Evolutionary conservation across 1,284 basidiomycete genomes (phyloP), one percentile per base, ranked within the genome.

Genomic region (Leucoagaricus sp.): DNA sequence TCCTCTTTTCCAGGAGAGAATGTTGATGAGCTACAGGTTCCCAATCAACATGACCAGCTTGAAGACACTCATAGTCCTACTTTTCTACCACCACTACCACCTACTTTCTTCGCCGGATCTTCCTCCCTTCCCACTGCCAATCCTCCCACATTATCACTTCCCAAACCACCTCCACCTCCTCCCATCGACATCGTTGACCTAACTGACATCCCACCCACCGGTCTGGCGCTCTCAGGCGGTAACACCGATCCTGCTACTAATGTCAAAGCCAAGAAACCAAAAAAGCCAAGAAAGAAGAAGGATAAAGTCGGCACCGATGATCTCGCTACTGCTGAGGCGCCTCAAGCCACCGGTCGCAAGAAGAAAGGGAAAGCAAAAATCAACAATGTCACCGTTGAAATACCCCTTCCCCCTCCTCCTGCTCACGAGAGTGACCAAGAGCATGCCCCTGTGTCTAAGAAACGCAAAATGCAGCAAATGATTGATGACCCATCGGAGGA

Each of bases 51-150:
- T 26, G 36, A 50, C 58, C 28, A 53, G 63, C 21, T 61, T 53
- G 8, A 54, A 23, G 10, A 58, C 60, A 45, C 66, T 65, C 64
- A 64, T 61, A 42, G 44, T 38, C 29, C 52, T 8, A 42, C 13
- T 4, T 10, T n/a, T n/a, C n/a, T 38, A 5, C 46, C 21, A 21
- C 59, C 51, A 19, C 72, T 66, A 1, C 72, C 74, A 25, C 65
- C 70, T 0, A 74, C 74, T 19, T 74, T 72, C 57, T 75, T 75
- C 53, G 69, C 72, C 4, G 66, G 66, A 1, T 72, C 74, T 5
- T 73, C 73, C 13, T 71, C 72, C 1, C 61, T 63, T 1, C 60
- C 63, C 4, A 33, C 53, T 10, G 26, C 21, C 25, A 29, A 36
- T 9, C 60, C 55, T 17, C 52, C 62, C 26, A 48, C 55, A 1